Evolutionary conservation across 192 early-diverging fungal species (phyloP), one percentile per base, ranked within the genome.

Genomic region (Umbelopsis ramanniana): DNA sequence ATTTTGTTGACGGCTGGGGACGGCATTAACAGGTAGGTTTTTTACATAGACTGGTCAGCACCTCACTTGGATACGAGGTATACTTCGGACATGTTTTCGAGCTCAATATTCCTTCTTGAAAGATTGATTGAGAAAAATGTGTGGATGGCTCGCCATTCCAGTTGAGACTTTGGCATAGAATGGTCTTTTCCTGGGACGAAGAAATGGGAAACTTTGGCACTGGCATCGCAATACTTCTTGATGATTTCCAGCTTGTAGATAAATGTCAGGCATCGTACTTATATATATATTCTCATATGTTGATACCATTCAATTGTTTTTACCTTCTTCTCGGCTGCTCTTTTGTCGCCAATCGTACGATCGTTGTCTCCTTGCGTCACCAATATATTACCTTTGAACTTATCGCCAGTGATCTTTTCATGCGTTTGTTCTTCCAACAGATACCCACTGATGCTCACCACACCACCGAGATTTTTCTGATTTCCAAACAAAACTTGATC

Each of bases 21-120:
- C 33, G 1, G 22, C 46, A 47, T 50, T 72, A 72, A 37, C 29
- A 21, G 22, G n/a, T 29, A n/a, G 19, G 40, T 43, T 43, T 7
- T 43, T 12, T 11, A 2, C 6, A 43, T 6, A 12, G 22, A 21
- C 33, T 19, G 66, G 6, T n/a, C 29, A 29, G 29, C 29, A 21
- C 33, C 7, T 29, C 23, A 35, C 11, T 68, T 68, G 67, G 45
- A 47, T 24, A 93, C 80, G 52, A 88, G 83, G 68, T 86, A 87
- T 38, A 93, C 82, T 71, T 93, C 91, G 0, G 85, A 52, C 90
- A 91, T 89, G 24, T 68, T 55, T 72, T 91, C 93, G 46, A 93
- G 66, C 46, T 71, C 67, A 0, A 84, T 50, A 50, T 88, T 86
- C 35, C 90, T 73, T 40, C 84, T 50, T 2, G 76, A 66, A 74